These are phyloP conservation scores for Pichia sp. DNA, from an alignment of 1,139 yeast genomes.

Conservation along the genomic window DNA sequence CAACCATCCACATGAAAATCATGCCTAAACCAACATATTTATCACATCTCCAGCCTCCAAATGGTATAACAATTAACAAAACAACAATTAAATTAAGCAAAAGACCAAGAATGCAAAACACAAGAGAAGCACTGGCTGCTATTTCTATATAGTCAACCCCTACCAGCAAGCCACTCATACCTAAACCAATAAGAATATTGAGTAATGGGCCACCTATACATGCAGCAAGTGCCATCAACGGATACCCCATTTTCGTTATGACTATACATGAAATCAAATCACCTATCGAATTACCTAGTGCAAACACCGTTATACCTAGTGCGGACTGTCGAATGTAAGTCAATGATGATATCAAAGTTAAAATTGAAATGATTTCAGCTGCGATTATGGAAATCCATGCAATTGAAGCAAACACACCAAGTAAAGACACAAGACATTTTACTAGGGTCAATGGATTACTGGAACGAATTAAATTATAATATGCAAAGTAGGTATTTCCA, in stretches of 20 bases:
- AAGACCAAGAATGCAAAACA: conserved; percentile 47
- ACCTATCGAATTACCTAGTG: conserved; percentile 88
- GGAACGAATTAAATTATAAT: conserved; percentile 18
- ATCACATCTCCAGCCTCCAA: conserved; percentile 62
- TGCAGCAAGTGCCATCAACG: conserved; percentile 89
- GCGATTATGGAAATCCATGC: conserved; percentile 75
- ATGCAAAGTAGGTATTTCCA: conserved; percentile 12
- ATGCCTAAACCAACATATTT: conserved; percentile 48
- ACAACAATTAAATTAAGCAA: conserved; percentile 47
- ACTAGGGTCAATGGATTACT: conserved; percentile 23
- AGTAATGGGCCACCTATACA: conserved; percentile 90
- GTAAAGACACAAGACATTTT: conserved; percentile 35
- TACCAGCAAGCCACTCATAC: conserved; percentile 56
- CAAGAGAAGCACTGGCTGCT: conserved; percentile 13
- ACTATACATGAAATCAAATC: conserved; percentile 83
- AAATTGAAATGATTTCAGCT: conserved; percentile 62
- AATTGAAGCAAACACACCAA: conserved; percentile 66
- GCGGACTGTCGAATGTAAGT: conserved; percentile 70
- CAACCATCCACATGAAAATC: conserved; percentile 50
- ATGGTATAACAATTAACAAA: conserved; percentile 50
- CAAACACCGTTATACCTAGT: conserved; percentile 80
- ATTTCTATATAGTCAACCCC: conserved; percentile 25
- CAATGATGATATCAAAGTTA: conserved; percentile 57
- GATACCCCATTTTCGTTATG: conserved; percentile 79
- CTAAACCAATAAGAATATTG: conserved; percentile 57